Base-by-base conservation (phyloP, 1,284 basidiomycete genomes). In the Microbotryum saponariae region DNA sequence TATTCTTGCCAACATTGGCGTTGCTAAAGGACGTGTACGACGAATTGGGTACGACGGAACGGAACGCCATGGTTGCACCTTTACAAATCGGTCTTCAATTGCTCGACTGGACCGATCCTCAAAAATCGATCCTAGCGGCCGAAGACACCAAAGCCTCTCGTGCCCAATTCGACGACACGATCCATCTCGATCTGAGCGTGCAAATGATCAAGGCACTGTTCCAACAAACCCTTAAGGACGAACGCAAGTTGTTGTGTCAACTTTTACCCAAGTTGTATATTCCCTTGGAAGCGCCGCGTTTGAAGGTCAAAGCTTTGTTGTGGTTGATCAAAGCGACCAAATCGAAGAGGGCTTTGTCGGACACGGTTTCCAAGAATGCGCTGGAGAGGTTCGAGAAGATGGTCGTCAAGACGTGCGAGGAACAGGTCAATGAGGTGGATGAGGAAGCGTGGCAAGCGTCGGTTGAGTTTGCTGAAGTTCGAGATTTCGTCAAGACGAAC, bases 71-170 rank as follows among this genome's bases (percentile, higher is more conserved):
- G 84, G 83, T 93, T 20, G 79, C 85, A 0, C 85, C 90, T 0
- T 75, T 83, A 16, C 90, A 93, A 73, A 86, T 94, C 61, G 88
- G 86, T 0, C 76, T 86, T 27, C 84, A 97, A 77, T 82, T 98
- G 68, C 79, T 89, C 4, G 92, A 97, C 72, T 98, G 94, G 94
- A 90, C 88, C 2, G 88, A 97, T 74, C 89, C 93, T 0, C 80
- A 83, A 70, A 93, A 91, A n/a, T 21, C 50, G 49, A n/a, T 45
- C 14, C 50, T 46, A 2, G 27, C 25, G 14, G 37, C 21, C 27
- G 50, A 31, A 5, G n/a, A 27, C n/a, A 47, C 37, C 51, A 23
- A 16, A 12, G 31, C 14, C 44, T 18, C 12, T 18, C 45, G 5
- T 6, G 20, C 7, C 37, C 45, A 68, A 27, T 55, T 72, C 4